A percentile compares a stretch with the other conserved stretches of the same genome.
Conservation (phyloP, 257 asterid species). For the Solanum bukasovii region DNA sequence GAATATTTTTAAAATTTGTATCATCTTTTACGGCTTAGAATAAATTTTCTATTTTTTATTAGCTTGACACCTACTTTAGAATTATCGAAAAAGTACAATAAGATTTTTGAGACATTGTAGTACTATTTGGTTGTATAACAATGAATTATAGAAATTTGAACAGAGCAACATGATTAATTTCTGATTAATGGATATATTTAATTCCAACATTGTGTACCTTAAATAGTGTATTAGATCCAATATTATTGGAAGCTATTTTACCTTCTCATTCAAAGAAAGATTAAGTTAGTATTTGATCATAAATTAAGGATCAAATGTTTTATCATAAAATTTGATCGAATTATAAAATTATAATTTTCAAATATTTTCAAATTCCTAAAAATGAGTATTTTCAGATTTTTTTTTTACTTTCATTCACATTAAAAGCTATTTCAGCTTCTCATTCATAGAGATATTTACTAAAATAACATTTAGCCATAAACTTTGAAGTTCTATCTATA, state of each 20-base stretch:
- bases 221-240: background rate
- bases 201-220: background rate
- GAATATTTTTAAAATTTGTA: no score
- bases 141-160: background rate
- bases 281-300: background rate
- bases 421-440: background rate
- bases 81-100: background rate
- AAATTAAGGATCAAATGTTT: no score
- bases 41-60: no score
- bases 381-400: background rate
- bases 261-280: background rate
- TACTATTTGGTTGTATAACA: background rate
- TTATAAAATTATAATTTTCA: background rate
- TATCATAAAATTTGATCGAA: background rate
- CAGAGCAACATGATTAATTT: background rate
- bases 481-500: background rate
- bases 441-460: background rate
- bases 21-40: background rate
- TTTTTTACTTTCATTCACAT: background rate
- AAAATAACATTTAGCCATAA: background rate
- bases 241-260: background rate
- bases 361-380: background rate
- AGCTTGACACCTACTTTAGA: no score
- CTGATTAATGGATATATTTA: background rate
- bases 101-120: no score